Base-by-base conservation (phyloP, 2,329 filamentous ascomycete species). In the Juglanconis juglandina region DNA sequence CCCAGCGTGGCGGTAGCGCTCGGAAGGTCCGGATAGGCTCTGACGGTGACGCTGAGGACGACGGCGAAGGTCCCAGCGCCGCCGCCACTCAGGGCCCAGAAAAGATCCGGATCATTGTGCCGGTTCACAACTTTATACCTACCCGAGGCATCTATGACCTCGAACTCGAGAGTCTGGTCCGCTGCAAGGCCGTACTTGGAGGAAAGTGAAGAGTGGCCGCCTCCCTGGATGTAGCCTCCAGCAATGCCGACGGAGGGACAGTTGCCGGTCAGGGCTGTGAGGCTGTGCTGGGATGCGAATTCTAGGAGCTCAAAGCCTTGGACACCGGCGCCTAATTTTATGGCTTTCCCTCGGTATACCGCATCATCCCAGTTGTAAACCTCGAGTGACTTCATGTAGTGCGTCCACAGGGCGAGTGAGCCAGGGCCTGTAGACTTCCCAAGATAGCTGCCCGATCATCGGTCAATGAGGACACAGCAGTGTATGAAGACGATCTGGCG, bases 191-290 rank as follows among this genome's bases (percentile, higher is more conserved):
- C 81, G 46, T 77, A 78, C 3, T 66, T 68, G 0, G 77, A 77
- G 7, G 69, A 68, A 1, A 84, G 68, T 11, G 76, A 70, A 2
- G 74, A 76, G 63, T 84, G 81, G 0, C 82, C 82, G n/a, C 79
- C 82, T 8, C 80, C 81, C 68, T 82, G 79, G 1, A 72, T 77
- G 62, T 81, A 85, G 1, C 81, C 81, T 30, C 81, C 82, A 1
- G 79, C 77, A 9, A 81, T 61, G 2, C 81, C 81, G 4, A 85
- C 81, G 0, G 77, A 78, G 3, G 78, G 71, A 62, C 78, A 81
- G 53, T 79, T 76, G 1, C 81, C 81, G 7, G 73, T 75, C 3
- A 84, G 72, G 5, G 79, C 73, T 7, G 74, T 68, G 2, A 81
- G 64, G 34, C 77, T 75, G 44, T 71, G 55, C 0, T 65, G 63